phyloP scores from a whole-genome alignment of 2,329 filamentous ascomycete species.

The Chrysoporthe deuterocubensis region DNA sequence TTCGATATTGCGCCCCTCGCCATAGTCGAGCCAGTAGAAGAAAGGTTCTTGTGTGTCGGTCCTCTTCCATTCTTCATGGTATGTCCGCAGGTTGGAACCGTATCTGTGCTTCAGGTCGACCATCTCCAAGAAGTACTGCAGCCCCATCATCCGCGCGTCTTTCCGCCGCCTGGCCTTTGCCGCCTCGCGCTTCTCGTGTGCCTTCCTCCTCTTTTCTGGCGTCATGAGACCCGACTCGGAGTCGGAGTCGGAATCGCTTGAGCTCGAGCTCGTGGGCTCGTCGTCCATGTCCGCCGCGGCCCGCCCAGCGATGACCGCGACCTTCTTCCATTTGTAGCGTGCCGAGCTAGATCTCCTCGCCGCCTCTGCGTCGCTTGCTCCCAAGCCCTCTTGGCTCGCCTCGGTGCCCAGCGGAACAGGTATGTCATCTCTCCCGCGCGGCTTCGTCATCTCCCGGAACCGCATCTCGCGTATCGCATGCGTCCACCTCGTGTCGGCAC shows the following conservation, averaged over 20 bases:
- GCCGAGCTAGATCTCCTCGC: constrained; percentile 46
- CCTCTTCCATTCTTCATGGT: constrained; percentile 84
- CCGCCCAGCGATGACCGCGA: constrained; percentile 69
- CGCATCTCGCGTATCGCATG: constrained; percentile 65
- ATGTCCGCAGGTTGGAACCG: constrained; percentile 78
- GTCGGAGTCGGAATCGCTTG: constrained; percentile 44
- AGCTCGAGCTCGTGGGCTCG: constrained; percentile 43
- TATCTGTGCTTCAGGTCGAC: constrained; percentile 86
- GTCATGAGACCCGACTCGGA: constrained; percentile 39
- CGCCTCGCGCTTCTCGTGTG: constrained; percentile 48
- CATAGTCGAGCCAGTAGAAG: constrained; percentile 91
- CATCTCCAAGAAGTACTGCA: constrained; percentile 87
- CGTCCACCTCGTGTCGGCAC: constrained; percentile 72
- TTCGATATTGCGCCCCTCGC: constrained; percentile 73
- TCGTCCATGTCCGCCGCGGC: constrained; percentile 69
- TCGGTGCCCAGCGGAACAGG: constrained; percentile 31
- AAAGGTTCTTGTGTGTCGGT: constrained; percentile 81
- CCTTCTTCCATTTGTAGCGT: constrained; percentile 75
- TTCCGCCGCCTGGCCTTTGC: constrained; percentile 62
- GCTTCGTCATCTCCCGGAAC: constrained; percentile 55
- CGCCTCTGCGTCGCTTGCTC: constrained; percentile 25
- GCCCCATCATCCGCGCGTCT: constrained; percentile 77
- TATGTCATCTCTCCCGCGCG: constrained; percentile 41
- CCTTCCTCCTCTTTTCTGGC: constrained; percentile 44
- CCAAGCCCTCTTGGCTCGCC: constrained; percentile 16